Percentiles rank a stretch among this genome's conserved stretches.
Conservation (phyloP, 148 eudicot species). For the Camellia japonica region DNA sequence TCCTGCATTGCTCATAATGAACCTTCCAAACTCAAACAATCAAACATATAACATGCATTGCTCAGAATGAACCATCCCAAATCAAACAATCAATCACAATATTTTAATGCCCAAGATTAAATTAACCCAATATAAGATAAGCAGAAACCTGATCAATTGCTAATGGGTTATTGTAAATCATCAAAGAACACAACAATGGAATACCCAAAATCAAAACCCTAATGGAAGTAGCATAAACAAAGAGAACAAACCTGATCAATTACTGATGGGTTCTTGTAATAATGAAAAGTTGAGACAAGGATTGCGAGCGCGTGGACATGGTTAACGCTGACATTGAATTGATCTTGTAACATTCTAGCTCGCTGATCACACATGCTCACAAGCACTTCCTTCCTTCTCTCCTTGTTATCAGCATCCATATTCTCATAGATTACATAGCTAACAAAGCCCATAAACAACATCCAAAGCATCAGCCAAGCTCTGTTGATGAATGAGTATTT, state of each 20-base stretch:
- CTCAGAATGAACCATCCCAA: too few species aligned
- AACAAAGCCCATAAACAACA: slow-evolving; percentile 18
- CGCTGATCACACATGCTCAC: slow-evolving; percentile 62
- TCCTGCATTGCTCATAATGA: slow-evolving; percentile 32
- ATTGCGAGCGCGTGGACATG: slow-evolving; percentile 74
- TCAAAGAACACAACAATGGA: not conserved
- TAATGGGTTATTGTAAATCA: slow-evolving; percentile 45
- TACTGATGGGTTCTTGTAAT: slow-evolving; percentile 15
- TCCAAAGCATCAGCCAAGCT: slow-evolving; percentile 30
- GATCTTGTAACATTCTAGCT: slow-evolving; percentile 71
- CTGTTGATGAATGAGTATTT: slow-evolving; percentile 29
- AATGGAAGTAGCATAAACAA: slow-evolving; percentile 15
- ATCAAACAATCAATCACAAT: not conserved
- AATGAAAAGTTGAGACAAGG: slow-evolving; percentile 47
- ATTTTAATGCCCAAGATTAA: slow-evolving; percentile 2
- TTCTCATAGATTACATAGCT: slow-evolving; percentile 26
- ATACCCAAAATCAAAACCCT: not conserved
- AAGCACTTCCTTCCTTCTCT: slow-evolving; percentile 48
- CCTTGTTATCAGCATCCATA: slow-evolving; percentile 38
- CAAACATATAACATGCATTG: too few species aligned
- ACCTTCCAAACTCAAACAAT: too few species aligned
- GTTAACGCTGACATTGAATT: slow-evolving; percentile 64
- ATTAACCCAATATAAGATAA: not conserved
- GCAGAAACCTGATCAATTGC: slow-evolving; percentile 53
- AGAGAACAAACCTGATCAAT: slow-evolving; percentile 20